A percentile compares a stretch with the other conserved stretches of the same genome.
These are phyloP conservation scores for Dictyostelium brefeldianum DNA, from an alignment of 78 protist species.

Conservation along the genomic window DNA sequence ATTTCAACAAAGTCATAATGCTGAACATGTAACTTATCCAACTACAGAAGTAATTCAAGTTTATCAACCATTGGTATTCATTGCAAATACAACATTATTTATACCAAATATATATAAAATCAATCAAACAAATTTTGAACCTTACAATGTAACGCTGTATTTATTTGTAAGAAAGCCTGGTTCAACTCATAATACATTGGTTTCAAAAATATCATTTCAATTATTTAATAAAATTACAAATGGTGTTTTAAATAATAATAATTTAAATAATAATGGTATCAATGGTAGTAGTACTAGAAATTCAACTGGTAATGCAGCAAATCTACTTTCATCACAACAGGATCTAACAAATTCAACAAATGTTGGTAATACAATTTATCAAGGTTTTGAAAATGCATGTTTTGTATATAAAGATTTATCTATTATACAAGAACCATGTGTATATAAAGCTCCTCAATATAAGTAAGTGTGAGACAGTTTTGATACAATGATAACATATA, in stretches of 20 bases:
- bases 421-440: constrained; percentile 24
- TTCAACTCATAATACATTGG: neutral
- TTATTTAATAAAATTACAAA: neutral
- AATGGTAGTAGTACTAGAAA: too few species aligned
- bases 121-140: neutral
- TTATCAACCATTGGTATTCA: constrained; percentile 30
- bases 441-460: neutral
- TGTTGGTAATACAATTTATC: neutral
- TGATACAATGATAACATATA: too few species aligned
- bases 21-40: constrained; percentile 46
- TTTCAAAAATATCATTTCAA: neutral
- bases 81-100: constrained; percentile 3
- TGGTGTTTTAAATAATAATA: neutral
- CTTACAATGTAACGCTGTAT: neutral
- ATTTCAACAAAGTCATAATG: neutral
- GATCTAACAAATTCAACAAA: too few species aligned
- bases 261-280: too few species aligned
- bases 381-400: constrained; percentile 13
- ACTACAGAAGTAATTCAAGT: constrained; percentile 20
- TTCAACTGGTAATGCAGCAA: too few species aligned
- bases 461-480: too few species aligned
- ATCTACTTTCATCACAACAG: too few species aligned
- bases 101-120: constrained; percentile 9
- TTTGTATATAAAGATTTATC: neutral
- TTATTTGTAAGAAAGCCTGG: neutral